Evolutionary conservation across 2,329 filamentous ascomycete species (phyloP).

Genomic region (Zymoseptoria pseudotritici): DNA sequence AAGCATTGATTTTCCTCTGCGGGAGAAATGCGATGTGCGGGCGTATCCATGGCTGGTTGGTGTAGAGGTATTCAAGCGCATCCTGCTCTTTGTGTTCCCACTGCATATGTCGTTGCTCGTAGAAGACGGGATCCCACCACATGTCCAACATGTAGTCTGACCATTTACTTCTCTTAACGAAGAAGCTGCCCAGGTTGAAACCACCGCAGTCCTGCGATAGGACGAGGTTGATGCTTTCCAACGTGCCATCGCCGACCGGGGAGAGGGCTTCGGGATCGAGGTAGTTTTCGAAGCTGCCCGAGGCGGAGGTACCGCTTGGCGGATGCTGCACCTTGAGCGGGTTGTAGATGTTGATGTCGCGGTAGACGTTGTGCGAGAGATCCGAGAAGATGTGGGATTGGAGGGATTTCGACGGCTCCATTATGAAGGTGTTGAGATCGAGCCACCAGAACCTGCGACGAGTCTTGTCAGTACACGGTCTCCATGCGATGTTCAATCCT

Average conservation of each 20-base stretch:
- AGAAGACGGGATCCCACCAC: constrained; percentile 97
- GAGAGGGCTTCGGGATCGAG: constrained; percentile 70
- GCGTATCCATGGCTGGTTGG: constrained; percentile 84
- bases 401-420: constrained; percentile 88
- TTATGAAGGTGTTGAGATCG: constrained; percentile 93
- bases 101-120: constrained; percentile 97
- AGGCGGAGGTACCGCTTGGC: constrained; percentile 40
- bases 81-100: constrained; percentile 99
- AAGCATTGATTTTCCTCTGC: constrained; percentile 89
- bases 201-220: constrained; percentile 90
- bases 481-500: neutral
- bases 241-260: constrained; percentile 65
- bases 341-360: constrained; percentile 95
- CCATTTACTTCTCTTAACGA: constrained; percentile 78
- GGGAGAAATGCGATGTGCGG: constrained; percentile 81
- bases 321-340: constrained; percentile 90
- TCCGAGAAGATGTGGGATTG: constrained; percentile 85
- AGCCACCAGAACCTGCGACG: constrained; percentile 90
- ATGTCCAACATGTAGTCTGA: constrained; percentile 85
- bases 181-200: constrained; percentile 96
- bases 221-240: constrained; percentile 76
- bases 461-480: constrained; percentile 6
- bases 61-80: constrained; percentile 85
- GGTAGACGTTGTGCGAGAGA: constrained; percentile 68
- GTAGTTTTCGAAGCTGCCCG: constrained; percentile 45